Percentiles rank a stretch among this genome's conserved stretches.
These are phyloP conservation scores for Cercospora sp. DNA, from an alignment of 2,329 filamentous ascomycete species.

Conservation along the genomic window DNA sequence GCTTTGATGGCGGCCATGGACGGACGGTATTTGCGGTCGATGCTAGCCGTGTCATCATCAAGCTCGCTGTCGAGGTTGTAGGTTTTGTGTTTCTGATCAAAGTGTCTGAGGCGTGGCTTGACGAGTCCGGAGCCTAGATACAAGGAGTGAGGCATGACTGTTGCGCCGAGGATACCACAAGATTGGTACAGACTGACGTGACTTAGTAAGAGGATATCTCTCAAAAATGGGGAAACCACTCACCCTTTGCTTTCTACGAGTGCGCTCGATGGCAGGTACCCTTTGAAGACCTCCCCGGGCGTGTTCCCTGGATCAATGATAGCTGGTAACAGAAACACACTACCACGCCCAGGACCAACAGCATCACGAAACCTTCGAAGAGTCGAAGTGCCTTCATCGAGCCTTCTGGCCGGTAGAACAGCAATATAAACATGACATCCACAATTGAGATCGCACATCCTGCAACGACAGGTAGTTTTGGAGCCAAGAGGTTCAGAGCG, in stretches of 20 bases:
- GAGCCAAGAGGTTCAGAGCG: slow-evolving; percentile 62
- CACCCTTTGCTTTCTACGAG: slow-evolving; percentile 60
- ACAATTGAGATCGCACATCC: slow-evolving; percentile 68
- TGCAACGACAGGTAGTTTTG: slow-evolving; percentile 64
- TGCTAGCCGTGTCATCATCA: slow-evolving; percentile 27
- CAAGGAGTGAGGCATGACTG: slow-evolving; percentile 70
- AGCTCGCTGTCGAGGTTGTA: slow-evolving; percentile 40
- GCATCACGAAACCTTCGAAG: slow-evolving; percentile 66
- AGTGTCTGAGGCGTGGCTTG: slow-evolving; percentile 65
- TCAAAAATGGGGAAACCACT: slow-evolving; percentile 17
- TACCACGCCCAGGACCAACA: slow-evolving; percentile 67
- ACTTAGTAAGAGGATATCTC: background rate
- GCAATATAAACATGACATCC: slow-evolving; percentile 66
- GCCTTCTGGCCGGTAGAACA: slow-evolving; percentile 64
- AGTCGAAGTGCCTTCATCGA: slow-evolving; percentile 60
- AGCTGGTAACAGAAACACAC: slow-evolving; percentile 71
- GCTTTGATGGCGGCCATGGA: slow-evolving; percentile 43
- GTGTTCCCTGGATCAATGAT: slow-evolving; percentile 60
- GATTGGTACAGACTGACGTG: slow-evolving; percentile 61
- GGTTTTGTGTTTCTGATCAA: slow-evolving; percentile 60
- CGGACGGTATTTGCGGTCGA: slow-evolving; percentile 41
- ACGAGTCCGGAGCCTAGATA: slow-evolving; percentile 71
- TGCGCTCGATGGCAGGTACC: slow-evolving; percentile 63
- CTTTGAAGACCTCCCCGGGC: slow-evolving; percentile 62
- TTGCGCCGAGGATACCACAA: slow-evolving; percentile 75